Percentiles rank a stretch among this genome's conserved stretches.
Evolutionary conservation across 345 rosid species (phyloP).

Genomic region (Firmiana major): DNA sequence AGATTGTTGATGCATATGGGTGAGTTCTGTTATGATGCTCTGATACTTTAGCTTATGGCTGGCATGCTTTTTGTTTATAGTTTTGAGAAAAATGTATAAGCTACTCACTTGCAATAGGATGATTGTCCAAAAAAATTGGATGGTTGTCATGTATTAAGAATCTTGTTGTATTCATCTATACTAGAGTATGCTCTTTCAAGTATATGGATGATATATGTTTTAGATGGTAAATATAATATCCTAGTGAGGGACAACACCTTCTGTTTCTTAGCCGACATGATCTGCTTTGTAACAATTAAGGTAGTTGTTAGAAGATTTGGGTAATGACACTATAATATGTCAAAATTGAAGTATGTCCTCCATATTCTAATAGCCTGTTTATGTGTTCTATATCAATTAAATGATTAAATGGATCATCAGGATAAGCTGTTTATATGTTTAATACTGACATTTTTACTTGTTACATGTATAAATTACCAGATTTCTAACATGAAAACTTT

Average conservation of each 20-base stretch:
- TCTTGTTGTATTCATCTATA: not conserved
- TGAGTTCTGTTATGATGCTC: constrained; percentile 33
- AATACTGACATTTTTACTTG: no score
- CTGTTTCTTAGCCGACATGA: not conserved
- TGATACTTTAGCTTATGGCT: not conserved
- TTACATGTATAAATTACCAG: no score
- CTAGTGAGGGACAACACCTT: not conserved
- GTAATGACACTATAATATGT: not conserved
- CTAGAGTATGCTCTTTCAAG: not conserved
- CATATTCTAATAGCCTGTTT: not conserved
- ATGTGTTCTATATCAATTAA: constrained; percentile 10
- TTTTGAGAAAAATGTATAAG: not conserved
- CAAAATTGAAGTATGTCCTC: not conserved
- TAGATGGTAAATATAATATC: not conserved
- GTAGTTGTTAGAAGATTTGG: not conserved
- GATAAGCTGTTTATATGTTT: no score
- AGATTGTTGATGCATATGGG: constrained; percentile 99
- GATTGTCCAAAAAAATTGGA: constrained; percentile 11
- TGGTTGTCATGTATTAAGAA: not conserved
- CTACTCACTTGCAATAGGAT: not conserved
- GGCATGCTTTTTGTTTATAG: not conserved
- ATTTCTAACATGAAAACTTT: no score
- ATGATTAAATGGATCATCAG: no score
- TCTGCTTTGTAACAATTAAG: not conserved
- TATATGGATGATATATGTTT: not conserved